Base-by-base conservation (phyloP, 768 basidiomycete genomes). In the Lyophyllum atratum region DNA sequence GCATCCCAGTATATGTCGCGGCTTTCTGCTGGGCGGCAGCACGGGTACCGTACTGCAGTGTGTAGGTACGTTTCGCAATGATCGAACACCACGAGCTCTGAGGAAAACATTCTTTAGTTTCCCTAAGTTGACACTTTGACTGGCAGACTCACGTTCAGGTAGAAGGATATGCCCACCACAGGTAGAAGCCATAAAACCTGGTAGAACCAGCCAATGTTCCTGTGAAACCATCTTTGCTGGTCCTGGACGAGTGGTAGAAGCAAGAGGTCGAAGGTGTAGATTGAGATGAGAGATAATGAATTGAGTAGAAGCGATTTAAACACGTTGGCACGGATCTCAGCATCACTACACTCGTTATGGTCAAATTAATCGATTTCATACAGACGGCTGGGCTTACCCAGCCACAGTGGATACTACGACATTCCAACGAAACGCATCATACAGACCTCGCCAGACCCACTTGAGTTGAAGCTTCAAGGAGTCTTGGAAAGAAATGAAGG, bases 151-250 rank as follows among this genome's bases (percentile, higher is more conserved):
- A 92, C 93, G 62, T 94, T 95, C 44, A 93, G 77, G 72, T 93
- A 93, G 54, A 93, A 80, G 11, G 92, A 92, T 24, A 74, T 71
- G 1, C 86, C 86, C 8, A 93, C 79, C 51, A 94, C 80, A 0
- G 93, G 93, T 19, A 89, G 71, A 3, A 95, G 72, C 92, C 92
- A 95, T 37, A 95, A 71, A 8, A 84, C 72, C 64, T 86, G 88
- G 69, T 90, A 92, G 61, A 90, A 84, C 83, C 84, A 86, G 10
- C 87, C 85, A 11, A 92, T 76, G 63, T 91, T 89, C 24, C 84
- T 77, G 66, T 86, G 86, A 39, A 89, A 68, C 86, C 86, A 90
- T 58, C 77, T 84, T 56, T 82, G 80, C 52, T 82, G 80, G 62
- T 81, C 79, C 19, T 77, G 80, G 10, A 89, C 81, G 21, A 92